Evolutionary conservation across 208 protist species (phyloP).

Genomic region (Trypanosoma platydactyli): DNA sequence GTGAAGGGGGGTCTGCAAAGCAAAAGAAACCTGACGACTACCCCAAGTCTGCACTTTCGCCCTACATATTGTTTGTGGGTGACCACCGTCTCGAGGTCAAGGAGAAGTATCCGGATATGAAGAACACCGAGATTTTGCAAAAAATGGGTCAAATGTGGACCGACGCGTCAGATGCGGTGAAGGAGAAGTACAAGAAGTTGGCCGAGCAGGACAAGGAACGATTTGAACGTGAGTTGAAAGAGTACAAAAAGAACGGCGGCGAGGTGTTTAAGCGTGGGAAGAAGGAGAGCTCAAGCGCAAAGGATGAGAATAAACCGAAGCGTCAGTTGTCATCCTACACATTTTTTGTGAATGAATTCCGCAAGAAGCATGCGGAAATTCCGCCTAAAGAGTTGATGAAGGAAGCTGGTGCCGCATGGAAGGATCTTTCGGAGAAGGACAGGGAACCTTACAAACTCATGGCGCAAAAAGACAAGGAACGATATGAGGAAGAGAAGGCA

Average conservation of each 20-base stretch:
- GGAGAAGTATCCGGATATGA: constrained; percentile 64
- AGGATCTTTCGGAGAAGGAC: constrained; percentile 52
- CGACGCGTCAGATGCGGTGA: constrained; percentile 51
- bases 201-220: constrained; percentile 83
- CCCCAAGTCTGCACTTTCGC: constrained; percentile 72
- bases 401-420: constrained; percentile 72
- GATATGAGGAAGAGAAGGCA: constrained; percentile 67
- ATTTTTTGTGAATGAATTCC: constrained; percentile 77
- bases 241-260: constrained; percentile 67
- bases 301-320: constrained; percentile 87
- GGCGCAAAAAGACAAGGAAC: constrained; percentile 78
- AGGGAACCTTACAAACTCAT: constrained; percentile 81
- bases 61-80: constrained; percentile 80
- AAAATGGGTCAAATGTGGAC: constrained; percentile 72
- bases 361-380: constrained; percentile 53
- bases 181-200: constrained; percentile 70
- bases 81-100: constrained; percentile 73
- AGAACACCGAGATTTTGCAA: constrained; percentile 67
- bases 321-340: constrained; percentile 75
- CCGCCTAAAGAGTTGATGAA: constrained; percentile 64
- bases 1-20: constrained; percentile 24
- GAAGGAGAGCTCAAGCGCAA: constrained; percentile 54
- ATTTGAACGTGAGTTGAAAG: constrained; percentile 71
- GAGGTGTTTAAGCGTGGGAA: constrained; percentile 47
- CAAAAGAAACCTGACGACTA: constrained; percentile 82